Conservation (phyloP, 352 stramenopile genomes). For the Globisporangium cylindrosporum region DNA sequence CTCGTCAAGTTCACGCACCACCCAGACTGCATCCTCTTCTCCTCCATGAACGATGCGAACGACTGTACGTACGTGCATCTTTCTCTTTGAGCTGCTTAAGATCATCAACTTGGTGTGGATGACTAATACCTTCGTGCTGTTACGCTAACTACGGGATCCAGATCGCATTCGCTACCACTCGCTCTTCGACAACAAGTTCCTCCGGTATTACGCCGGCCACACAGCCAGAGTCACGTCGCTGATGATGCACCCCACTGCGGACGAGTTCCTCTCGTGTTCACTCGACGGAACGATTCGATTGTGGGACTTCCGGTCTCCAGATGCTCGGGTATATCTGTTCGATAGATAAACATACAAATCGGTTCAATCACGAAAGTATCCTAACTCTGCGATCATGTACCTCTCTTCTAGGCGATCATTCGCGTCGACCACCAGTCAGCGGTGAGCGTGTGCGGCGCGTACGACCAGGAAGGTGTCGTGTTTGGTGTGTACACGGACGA, state of each 20-base stretch:
- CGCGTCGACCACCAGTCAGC: conserved; percentile 60
- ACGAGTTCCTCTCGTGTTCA: conserved; percentile 82
- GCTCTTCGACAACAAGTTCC: conserved; percentile 88
- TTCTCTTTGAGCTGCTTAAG: neutral
- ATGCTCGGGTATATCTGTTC: conserved; percentile 37
- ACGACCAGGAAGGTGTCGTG: conserved; percentile 82
- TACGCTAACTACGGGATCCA: no score
- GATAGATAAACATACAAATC: neutral
- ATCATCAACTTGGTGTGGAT: no score
- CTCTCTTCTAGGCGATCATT: conserved; percentile 48
- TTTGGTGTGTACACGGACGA: conserved; percentile 87
- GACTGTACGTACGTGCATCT: conserved; percentile 42
- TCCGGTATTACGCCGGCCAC: conserved; percentile 85
- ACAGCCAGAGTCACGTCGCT: conserved; percentile 75
- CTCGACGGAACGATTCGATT: conserved; percentile 75
- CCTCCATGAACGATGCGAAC: conserved; percentile 66
- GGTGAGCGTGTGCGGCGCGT: conserved; percentile 63
- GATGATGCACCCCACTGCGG: conserved; percentile 83
- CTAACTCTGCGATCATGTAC: neutral
- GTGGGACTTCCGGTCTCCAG: conserved; percentile 75
- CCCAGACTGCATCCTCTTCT: conserved; percentile 84
- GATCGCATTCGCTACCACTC: conserved; percentile 82
- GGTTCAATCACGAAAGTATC: neutral
- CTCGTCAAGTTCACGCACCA: conserved; percentile 81
- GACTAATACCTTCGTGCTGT: neutral